Evolutionary conservation across 2,329 filamentous ascomycete genomes (phyloP).

Genomic region (Fusarium robinianum): DNA sequence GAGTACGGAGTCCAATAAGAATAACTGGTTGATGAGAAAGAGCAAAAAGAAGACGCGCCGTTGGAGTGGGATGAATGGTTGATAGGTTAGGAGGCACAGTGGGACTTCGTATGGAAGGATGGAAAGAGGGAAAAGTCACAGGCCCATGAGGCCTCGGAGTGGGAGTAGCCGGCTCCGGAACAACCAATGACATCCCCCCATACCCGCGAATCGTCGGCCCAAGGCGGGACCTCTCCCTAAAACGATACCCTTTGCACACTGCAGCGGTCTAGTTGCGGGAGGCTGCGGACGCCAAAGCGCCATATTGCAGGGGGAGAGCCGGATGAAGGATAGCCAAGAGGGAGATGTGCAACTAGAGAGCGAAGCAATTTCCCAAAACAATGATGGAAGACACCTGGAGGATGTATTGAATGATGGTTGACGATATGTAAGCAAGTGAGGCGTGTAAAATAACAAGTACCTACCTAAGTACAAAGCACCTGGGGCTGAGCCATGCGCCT

Average conservation of each 20-base stretch:
- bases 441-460: too few relatives aligned
- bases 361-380: neutral
- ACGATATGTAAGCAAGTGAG: too few relatives aligned
- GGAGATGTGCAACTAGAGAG: neutral
- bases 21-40: too few relatives aligned
- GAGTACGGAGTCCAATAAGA: too few relatives aligned
- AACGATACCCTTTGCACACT: neutral
- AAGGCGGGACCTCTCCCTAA: too few relatives aligned
- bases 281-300: conserved; percentile 24
- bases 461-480: too few relatives aligned
- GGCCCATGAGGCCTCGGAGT: conserved; percentile 1
- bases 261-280: conserved; percentile 19
- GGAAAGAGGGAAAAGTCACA: neutral
- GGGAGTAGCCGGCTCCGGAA: conserved; percentile 1
- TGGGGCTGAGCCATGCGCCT: too few relatives aligned
- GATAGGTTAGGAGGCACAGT: too few relatives aligned
- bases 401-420: too few relatives aligned
- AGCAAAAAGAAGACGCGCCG: too few relatives aligned
- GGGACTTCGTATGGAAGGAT: conserved; percentile 5
- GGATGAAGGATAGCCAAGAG: neutral
- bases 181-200: conserved; percentile 1
- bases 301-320: conserved; percentile 12
- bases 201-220: conserved; percentile 2
- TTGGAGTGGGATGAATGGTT: too few relatives aligned
- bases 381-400: too few relatives aligned